A percentile compares a stretch with the other conserved stretches of the same genome.
phyloP scores from a whole-genome alignment of 495 filamentous ascomycete species.

The Lophium mytilinum region DNA sequence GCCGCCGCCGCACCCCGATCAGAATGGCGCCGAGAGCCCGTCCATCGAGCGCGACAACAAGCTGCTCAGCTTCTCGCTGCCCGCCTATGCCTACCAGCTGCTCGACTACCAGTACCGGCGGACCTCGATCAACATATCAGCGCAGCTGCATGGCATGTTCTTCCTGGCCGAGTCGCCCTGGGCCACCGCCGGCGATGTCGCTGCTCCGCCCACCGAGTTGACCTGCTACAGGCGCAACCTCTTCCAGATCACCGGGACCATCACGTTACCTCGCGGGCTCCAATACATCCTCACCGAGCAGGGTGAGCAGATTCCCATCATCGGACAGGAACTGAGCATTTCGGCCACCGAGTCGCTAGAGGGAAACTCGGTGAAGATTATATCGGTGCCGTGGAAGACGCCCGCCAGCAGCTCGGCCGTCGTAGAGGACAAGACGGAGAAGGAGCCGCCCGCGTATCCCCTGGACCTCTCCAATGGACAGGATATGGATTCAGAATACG shows the following conservation, averaged over 20 bases:
- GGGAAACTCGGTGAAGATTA: slow-evolving; percentile 80
- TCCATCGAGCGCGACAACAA: slow-evolving; percentile 64
- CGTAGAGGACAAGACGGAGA: slow-evolving; percentile 54
- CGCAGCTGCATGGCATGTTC: slow-evolving; percentile 91
- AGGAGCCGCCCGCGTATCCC: slow-evolving; percentile 58
- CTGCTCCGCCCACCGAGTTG: slow-evolving; percentile 64
- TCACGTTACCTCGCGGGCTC: slow-evolving; percentile 66
- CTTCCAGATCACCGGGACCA: slow-evolving; percentile 78
- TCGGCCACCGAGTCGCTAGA: slow-evolving; percentile 88
- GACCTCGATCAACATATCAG: slow-evolving; percentile 56
- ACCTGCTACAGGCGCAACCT: slow-evolving; percentile 89
- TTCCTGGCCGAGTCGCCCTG: slow-evolving; percentile 80
- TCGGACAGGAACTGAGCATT: slow-evolving; percentile 68
- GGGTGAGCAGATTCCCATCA: slow-evolving; percentile 63
- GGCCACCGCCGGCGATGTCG: slow-evolving; percentile 56
- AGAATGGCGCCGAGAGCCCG: slow-evolving; percentile 28
- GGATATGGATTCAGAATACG: slow-evolving; percentile 67
- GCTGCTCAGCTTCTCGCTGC: slow-evolving; percentile 69
- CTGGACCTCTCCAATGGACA: slow-evolving; percentile 67
- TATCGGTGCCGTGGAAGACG: slow-evolving; percentile 89
- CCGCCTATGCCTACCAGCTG: slow-evolving; percentile 57
- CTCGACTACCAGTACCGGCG: slow-evolving; percentile 59
- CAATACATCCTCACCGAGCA: slow-evolving; percentile 69
- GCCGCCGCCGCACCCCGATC: slow-evolving; percentile 27
- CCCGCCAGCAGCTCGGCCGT: slow-evolving; percentile 55